phyloP scores from a whole-genome alignment of 164 flowering plant genomes.

The Tetracentron sinense region DNA sequence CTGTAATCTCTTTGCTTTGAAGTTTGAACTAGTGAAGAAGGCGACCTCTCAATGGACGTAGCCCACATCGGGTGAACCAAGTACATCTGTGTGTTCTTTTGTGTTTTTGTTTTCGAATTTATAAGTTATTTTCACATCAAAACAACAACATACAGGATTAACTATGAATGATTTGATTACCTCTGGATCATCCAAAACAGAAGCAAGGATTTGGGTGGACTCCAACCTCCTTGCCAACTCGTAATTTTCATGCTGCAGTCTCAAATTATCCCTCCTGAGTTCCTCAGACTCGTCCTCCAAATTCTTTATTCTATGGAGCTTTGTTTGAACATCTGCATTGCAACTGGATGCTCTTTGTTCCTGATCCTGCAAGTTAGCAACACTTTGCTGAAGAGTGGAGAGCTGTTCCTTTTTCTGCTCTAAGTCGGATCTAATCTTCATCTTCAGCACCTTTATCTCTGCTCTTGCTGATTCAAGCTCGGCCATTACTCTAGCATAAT shows the following conservation, averaged over 20 bases:
- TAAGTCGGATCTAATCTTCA: slow-evolving; percentile 55
- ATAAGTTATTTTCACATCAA: background rate
- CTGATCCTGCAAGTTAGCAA: slow-evolving; percentile 48
- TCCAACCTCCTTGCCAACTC: slow-evolving; percentile 62
- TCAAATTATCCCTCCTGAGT: slow-evolving; percentile 42
- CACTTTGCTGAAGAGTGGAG: slow-evolving; percentile 48
- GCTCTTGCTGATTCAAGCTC: slow-evolving; percentile 73
- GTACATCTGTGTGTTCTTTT: no score
- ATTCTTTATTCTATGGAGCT: slow-evolving; percentile 40
- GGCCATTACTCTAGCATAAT: slow-evolving; percentile 41
- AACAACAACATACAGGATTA: background rate
- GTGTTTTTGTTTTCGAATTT: no score
- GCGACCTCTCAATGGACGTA: no score
- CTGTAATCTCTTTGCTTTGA: no score
- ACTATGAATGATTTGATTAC: slow-evolving; percentile 25
- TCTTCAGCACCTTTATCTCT: slow-evolving; percentile 55
- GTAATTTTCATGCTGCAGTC: slow-evolving; percentile 55
- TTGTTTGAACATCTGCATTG: slow-evolving; percentile 25
- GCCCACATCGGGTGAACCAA: no score
- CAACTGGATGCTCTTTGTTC: slow-evolving; percentile 27
- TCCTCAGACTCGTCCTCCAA: slow-evolving; percentile 46
- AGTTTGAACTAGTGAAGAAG: no score
- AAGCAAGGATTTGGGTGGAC: slow-evolving; percentile 48
- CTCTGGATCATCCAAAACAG: slow-evolving; percentile 53
- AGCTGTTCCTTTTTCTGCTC: slow-evolving; percentile 65